These are phyloP conservation scores for Excoecaria agallocha DNA, from an alignment of 345 rosid species.

Conservation along the genomic window DNA sequence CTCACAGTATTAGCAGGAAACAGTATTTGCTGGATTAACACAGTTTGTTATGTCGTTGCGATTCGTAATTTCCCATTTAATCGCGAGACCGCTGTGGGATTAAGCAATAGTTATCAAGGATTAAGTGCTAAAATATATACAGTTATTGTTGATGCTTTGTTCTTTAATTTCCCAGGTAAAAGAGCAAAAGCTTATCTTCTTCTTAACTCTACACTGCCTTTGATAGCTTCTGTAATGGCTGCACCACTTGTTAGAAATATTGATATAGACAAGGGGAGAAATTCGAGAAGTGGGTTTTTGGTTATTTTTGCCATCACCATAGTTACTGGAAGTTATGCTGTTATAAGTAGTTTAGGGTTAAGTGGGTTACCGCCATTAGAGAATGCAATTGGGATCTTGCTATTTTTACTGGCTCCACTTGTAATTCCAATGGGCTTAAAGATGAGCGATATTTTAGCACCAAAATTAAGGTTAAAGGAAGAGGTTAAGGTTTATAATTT, in stretches of 20 bases:
- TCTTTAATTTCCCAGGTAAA: conserved; percentile 25
- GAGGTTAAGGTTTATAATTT: conserved; percentile 29
- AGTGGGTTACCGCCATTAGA: too few relatives aligned
- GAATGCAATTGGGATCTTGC: too few relatives aligned
- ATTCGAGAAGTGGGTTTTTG: too few relatives aligned
- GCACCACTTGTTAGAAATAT: too few relatives aligned
- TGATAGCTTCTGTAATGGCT: too few relatives aligned
- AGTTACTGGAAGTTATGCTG: too few relatives aligned
- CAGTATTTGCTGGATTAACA: conserved; percentile 97
- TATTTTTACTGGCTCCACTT: too few relatives aligned
- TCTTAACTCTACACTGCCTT: too few relatives aligned
- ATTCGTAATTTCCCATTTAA: conserved; percentile 52
- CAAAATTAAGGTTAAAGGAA: conserved; percentile 15
- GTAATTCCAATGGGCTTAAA: conserved; percentile 39
- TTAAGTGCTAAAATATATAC: conserved; percentile 79
- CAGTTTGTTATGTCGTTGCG: conserved; percentile 58
- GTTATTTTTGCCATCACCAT: too few relatives aligned
- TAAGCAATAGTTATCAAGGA: conserved; percentile 71
- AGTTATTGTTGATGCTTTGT: conserved; percentile 43
- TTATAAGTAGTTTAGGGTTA: too few relatives aligned
- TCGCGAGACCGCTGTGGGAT: conserved; percentile 67
- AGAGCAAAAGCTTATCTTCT: too few relatives aligned
- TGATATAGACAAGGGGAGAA: too few relatives aligned
- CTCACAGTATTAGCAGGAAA: conserved; percentile 79
- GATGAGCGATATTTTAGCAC: conserved; percentile 6